These are phyloP conservation scores for Erodium chrysanthum DNA, from an alignment of 441 rosid genomes.

Conservation along the genomic window DNA sequence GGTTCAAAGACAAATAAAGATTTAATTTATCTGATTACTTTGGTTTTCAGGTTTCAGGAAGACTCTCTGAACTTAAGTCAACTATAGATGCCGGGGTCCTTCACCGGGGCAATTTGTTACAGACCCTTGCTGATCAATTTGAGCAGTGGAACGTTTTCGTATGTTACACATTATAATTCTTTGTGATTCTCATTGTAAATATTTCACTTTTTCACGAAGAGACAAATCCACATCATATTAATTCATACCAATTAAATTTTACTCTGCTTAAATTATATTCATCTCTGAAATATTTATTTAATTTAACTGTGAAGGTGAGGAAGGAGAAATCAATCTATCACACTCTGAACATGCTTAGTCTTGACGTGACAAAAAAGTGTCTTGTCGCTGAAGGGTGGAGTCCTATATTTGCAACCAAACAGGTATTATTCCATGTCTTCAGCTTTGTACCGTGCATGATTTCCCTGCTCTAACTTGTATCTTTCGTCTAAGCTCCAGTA, in stretches of 20 bases:
- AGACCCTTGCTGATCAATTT: conserved; percentile 53
- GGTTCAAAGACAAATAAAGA: not conserved
- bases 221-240: not conserved
- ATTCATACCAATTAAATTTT: not conserved
- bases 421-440: conserved; percentile 22
- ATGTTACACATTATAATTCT: conserved; percentile 13
- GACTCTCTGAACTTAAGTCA: conserved; percentile 61
- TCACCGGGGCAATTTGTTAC: conserved; percentile 54
- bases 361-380: conserved; percentile 72
- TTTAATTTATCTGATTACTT: not conserved
- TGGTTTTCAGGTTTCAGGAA: conserved; percentile 56
- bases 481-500: not conserved
- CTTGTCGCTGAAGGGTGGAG: conserved; percentile 78
- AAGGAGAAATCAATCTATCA: conserved; percentile 69
- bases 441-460: not conserved
- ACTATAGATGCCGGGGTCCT: conserved; percentile 56
- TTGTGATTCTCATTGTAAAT: not conserved
- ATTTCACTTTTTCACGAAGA: not conserved
- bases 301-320: conserved; percentile 35
- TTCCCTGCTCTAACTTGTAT: not conserved
- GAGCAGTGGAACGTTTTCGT: conserved; percentile 75
- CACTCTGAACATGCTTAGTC: conserved; percentile 64
- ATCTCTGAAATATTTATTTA: not conserved
- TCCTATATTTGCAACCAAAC: conserved; percentile 55
- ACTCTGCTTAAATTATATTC: not conserved